phyloP scores from a whole-genome alignment of 1,284 basidiomycete species.

The Salmacisia buchloeana region DNA sequence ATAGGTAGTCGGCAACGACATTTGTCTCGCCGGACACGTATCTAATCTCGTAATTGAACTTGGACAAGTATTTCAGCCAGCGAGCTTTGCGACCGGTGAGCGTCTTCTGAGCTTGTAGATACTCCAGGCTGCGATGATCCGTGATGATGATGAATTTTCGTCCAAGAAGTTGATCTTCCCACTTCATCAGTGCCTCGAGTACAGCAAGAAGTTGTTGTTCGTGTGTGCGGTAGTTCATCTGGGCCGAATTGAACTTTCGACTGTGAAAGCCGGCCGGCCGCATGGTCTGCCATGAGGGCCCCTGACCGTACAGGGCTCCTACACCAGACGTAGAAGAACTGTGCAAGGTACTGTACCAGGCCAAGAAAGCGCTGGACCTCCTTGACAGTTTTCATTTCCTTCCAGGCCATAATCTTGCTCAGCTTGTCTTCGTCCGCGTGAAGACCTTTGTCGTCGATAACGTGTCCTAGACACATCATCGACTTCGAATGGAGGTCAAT shows the following conservation, averaged over 20 bases:
- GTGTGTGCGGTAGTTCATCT: constrained; percentile 17
- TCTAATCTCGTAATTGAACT: constrained; percentile 49
- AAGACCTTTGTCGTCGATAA: not conserved
- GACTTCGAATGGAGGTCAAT: not conserved
- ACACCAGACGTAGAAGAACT: constrained; percentile 51
- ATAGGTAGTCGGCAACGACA: constrained; percentile 15
- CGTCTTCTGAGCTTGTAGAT: constrained; percentile 47
- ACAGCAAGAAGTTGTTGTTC: constrained; percentile 17
- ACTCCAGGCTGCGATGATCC: constrained; percentile 18
- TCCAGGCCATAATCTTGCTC: not conserved
- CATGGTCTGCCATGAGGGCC: not conserved
- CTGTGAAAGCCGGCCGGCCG: constrained; percentile 6
- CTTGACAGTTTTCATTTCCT: not conserved
- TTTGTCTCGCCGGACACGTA: constrained; percentile 47
- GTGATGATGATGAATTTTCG: constrained; percentile 11
- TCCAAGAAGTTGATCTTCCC: constrained; percentile 16
- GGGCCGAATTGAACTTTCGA: constrained; percentile 22
- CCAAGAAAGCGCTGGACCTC: constrained; percentile 46
- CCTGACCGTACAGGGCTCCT: constrained; percentile 37
- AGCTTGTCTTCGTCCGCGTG: not conserved
- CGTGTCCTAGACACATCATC: not conserved
- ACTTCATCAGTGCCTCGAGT: constrained; percentile 5
- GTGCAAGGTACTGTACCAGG: constrained; percentile 53
- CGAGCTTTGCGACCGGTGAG: constrained; percentile 46
- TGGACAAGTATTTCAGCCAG: constrained; percentile 51